Evolutionary conservation across 805 yeast species (phyloP).

Genomic region (Yamadazyma takamatsuzukensis): DNA sequence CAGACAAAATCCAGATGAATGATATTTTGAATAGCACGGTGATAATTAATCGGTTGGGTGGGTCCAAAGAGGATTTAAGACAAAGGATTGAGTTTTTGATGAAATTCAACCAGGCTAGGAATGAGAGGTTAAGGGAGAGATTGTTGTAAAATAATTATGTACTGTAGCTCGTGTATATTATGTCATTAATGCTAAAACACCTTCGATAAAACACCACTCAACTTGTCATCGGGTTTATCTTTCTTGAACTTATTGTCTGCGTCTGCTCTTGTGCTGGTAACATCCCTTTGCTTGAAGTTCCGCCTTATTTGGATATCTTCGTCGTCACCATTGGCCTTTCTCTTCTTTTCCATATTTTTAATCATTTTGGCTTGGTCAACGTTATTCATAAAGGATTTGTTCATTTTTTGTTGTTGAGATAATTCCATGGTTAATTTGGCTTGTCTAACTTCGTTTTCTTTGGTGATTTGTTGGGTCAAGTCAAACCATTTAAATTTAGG

Average conservation of each 20-base stretch:
- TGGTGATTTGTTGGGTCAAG: constrained; percentile 87
- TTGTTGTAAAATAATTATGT: not conserved
- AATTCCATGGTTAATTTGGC: constrained; percentile 84
- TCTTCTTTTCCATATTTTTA: constrained; percentile 56
- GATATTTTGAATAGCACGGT: constrained; percentile 27
- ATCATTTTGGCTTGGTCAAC: constrained; percentile 86
- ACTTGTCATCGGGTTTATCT: constrained; percentile 35
- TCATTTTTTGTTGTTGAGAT: constrained; percentile 82
- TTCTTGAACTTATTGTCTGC: constrained; percentile 48
- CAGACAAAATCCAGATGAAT: constrained; percentile 22
- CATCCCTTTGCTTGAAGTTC: constrained; percentile 66
- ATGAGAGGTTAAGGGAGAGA: not conserved
- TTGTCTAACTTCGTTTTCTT: constrained; percentile 85
- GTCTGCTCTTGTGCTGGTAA: constrained; percentile 62
- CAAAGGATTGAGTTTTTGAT: constrained; percentile 27
- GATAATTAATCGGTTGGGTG: constrained; percentile 23
- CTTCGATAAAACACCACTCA: constrained; percentile 48
- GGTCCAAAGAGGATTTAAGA: constrained; percentile 24
- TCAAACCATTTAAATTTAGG: constrained; percentile 95
- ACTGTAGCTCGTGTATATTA: no score
- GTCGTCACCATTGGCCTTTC: constrained; percentile 22
- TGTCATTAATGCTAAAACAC: constrained; percentile 49
- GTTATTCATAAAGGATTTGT: constrained; percentile 76
- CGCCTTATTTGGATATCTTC: constrained; percentile 43
- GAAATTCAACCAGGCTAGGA: constrained; percentile 8